Conservation (phyloP, 495 filamentous ascomycete genomes). For the Penicillium nucicola region DNA sequence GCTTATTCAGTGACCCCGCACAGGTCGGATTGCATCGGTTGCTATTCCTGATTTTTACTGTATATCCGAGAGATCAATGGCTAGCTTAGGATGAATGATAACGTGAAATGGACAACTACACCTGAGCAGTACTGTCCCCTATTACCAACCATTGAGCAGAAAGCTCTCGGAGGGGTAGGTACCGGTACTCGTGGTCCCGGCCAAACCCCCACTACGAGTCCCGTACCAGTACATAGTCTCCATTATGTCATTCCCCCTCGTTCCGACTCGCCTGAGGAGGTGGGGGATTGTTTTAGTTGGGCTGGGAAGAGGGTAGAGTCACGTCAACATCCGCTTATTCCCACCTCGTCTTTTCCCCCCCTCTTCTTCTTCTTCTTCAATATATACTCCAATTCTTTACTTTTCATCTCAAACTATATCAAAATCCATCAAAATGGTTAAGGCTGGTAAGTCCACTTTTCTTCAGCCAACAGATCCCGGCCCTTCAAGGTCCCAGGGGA, state of each 20-base stretch:
- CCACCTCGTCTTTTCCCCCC: conserved; percentile 12
- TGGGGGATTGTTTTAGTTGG: conserved; percentile 23
- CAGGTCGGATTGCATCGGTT: neutral
- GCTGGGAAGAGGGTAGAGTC: conserved; percentile 18
- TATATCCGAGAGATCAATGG: conserved; percentile 10
- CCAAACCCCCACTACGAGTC: neutral
- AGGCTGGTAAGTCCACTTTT: conserved; percentile 71
- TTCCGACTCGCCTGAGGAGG: conserved; percentile 26
- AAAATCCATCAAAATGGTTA: conserved; percentile 77
- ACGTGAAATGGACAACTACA: no score
- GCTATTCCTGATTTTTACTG: neutral
- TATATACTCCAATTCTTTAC: conserved; percentile 1
- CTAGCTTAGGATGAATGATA: no score
- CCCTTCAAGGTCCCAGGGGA: conserved; percentile 38
- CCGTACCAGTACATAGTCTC: neutral
- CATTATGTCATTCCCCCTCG: conserved; percentile 31
- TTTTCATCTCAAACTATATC: conserved; percentile 10
- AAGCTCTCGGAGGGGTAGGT: neutral
- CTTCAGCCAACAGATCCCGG: conserved; percentile 6
- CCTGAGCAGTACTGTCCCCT: no score
- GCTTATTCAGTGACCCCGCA: conserved; percentile 31
- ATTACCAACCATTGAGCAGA: no score
- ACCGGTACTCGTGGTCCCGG: neutral
- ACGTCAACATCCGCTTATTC: conserved; percentile 35
- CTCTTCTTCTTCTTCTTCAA: conserved; percentile 8